phyloP scores from a whole-genome alignment of 306 rosid species.

The Prosopis cineraria region DNA sequence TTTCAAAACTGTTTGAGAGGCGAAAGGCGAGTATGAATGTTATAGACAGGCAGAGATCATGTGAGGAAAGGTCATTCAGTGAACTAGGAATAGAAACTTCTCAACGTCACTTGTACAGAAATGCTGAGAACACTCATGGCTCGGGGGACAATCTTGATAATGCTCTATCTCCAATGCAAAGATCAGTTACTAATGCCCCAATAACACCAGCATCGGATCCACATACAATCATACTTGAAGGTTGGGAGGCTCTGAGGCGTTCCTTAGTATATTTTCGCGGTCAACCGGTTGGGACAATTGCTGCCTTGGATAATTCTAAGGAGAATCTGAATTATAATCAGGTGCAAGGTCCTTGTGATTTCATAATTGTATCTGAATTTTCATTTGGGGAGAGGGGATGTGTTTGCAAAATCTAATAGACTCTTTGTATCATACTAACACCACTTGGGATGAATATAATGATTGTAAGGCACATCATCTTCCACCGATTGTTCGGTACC shows the following conservation, averaged over 20 bases:
- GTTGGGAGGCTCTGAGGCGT: conserved; percentile 82
- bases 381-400: background rate
- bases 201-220: conserved; percentile 52
- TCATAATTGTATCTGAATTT: background rate
- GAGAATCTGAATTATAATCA: conserved; percentile 78
- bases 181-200: conserved; percentile 54
- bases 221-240: conserved; percentile 63
- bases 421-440: background rate
- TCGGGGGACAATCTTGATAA: conserved; percentile 45
- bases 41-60: conserved; percentile 75
- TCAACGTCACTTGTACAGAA: conserved; percentile 44
- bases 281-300: conserved; percentile 88
- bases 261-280: conserved; percentile 80
- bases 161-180: conserved; percentile 49
- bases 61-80: conserved; percentile 62
- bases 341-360: background rate
- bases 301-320: conserved; percentile 77
- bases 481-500: background rate
- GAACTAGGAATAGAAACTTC: conserved; percentile 60
- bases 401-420: background rate
- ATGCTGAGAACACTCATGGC: conserved; percentile 47
- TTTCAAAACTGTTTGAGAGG: conserved; percentile 61
- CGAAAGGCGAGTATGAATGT: conserved; percentile 61
- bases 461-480: background rate
- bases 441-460: background rate